A percentile compares a stretch with the other conserved stretches of the same genome.
Evolutionary conservation across 2,329 filamentous ascomycete genomes (phyloP).

Genomic region (Trichoderma asperellum): DNA sequence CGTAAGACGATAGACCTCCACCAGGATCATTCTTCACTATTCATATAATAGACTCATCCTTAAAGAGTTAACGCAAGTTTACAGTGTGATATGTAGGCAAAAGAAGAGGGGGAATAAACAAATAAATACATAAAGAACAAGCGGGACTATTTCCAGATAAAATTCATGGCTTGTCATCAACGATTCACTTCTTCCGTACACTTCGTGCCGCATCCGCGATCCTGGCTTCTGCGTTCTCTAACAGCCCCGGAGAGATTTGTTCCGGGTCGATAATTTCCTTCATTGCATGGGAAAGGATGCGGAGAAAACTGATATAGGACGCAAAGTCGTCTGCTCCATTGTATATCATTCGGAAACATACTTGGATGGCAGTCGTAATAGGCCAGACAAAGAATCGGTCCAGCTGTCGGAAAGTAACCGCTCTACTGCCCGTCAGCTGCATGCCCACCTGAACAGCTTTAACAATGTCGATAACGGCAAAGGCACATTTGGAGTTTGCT

Average conservation of each 20-base stretch:
- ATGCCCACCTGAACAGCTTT: constrained; percentile 11
- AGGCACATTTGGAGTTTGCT: constrained; percentile 2
- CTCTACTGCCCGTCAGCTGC: neutral
- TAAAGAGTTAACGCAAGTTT: neutral
- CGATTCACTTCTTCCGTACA: neutral
- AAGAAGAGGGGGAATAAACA: neutral
- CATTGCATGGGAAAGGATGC: constrained; percentile 15
- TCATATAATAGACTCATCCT: neutral
- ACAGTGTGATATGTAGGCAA: no score
- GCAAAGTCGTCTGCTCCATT: neutral
- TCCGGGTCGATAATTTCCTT: constrained; percentile 7
- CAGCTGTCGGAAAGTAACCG: constrained; percentile 7
- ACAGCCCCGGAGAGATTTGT: neutral
- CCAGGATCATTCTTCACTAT: neutral
- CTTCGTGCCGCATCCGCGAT: neutral
- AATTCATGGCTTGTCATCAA: neutral
- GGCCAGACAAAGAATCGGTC: constrained; percentile 26
- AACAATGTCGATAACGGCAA: constrained; percentile 15
- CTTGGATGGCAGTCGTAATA: constrained; percentile 23
- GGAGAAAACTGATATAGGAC: neutral
- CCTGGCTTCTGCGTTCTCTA: neutral
- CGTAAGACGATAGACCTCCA: no score
- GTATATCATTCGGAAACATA: constrained; percentile 23
- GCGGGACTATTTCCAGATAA: no score
- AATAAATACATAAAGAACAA: neutral